Evolutionary conservation across 257 asterid genomes (phyloP).

Genomic region (Lycium ferocissimum): DNA sequence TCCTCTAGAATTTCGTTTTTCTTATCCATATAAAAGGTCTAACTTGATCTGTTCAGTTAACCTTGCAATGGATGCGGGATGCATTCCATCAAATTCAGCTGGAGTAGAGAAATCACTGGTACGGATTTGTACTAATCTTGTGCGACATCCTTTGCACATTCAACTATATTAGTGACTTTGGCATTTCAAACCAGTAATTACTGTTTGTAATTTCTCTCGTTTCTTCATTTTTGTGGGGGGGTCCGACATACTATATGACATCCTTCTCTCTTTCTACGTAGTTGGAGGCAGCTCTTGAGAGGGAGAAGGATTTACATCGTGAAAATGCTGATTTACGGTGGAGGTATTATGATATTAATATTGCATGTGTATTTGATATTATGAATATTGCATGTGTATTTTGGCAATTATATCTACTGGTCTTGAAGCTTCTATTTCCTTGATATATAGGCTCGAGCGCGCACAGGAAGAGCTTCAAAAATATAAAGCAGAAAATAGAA

Average conservation of each 20-base stretch:
- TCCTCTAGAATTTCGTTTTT: constrained; percentile 27
- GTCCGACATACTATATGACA: not conserved
- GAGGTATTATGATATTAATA: constrained; percentile 54
- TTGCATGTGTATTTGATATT: constrained; percentile 36
- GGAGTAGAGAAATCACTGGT: constrained; percentile 71
- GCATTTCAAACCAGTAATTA: not conserved
- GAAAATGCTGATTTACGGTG: constrained; percentile 72
- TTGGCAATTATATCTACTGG: not conserved
- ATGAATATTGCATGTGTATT: constrained; percentile 9
- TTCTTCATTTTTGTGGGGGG: not conserved
- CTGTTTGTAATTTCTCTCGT: not conserved
- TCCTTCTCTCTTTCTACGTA: constrained; percentile 33
- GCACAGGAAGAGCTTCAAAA: constrained; percentile 80
- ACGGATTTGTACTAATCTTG: constrained; percentile 34
- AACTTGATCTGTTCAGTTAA: constrained; percentile 35
- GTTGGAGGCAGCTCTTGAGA: constrained; percentile 84
- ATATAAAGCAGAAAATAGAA: constrained; percentile 52
- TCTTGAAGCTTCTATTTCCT: not conserved
- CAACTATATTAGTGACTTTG: not conserved
- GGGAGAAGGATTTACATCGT: constrained; percentile 74
- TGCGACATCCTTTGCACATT: not conserved
- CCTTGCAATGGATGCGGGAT: constrained; percentile 53
- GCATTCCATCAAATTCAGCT: constrained; percentile 38
- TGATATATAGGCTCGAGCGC: constrained; percentile 44
- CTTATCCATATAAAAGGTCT: constrained; percentile 22